These are phyloP conservation scores for Tuber magnatum DNA, from an alignment of 495 filamentous ascomycete species.

Conservation along the genomic window DNA sequence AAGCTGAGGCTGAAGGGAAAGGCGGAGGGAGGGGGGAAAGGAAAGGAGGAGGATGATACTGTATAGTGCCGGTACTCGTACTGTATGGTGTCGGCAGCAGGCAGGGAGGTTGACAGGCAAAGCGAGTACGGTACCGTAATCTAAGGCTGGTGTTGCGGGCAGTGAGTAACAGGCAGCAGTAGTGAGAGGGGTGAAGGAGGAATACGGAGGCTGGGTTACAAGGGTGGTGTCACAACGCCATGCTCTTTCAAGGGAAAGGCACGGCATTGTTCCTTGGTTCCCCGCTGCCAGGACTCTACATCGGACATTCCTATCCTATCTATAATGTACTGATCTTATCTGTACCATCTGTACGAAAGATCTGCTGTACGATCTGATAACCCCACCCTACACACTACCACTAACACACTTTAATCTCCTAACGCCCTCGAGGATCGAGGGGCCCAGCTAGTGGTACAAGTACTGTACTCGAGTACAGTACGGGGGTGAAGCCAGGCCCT, in stretches of 20 bases:
- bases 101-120: background rate
- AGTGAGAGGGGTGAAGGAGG: background rate
- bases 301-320: no score
- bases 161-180: background rate
- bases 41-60: background rate
- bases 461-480: no score
- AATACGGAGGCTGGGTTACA: background rate
- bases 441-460: no score
- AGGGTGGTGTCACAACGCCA: constrained; percentile 1
- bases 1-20: constrained; percentile 12
- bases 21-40: background rate
- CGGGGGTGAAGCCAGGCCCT: no score
- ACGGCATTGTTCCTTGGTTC: background rate
- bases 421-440: background rate
- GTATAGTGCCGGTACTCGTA: no score
- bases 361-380: no score
- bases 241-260: background rate
- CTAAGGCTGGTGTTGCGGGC: background rate
- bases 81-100: no score
- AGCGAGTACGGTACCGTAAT: background rate
- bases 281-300: background rate
- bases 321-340: no score
- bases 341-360: no score
- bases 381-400: no score
- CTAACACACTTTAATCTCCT: no score